Base-by-base conservation (phyloP, 108 stramenopile species). In the Parmales sp. region DNA sequence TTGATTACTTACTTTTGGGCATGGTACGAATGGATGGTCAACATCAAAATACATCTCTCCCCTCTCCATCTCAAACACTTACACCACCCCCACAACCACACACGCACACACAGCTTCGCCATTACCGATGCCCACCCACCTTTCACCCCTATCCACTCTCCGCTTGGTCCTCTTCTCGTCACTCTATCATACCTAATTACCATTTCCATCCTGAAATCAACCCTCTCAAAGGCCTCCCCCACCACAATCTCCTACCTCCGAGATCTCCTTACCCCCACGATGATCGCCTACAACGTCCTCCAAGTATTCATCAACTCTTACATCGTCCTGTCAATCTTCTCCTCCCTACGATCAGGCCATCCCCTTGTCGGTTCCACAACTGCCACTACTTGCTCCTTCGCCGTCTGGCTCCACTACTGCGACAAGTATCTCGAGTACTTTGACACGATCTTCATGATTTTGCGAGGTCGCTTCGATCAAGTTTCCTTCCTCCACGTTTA, bases 401-500 rank as follows among this genome's bases (percentile, higher is more conserved):
- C 95, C 37, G 79, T 99, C 26, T 99, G 92, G 90, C 82, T 99
- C 13, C 97, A 98, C 78, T 99, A 99, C 76, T 76, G 93, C 60
- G 87, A 93, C 72, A 99, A 99, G 84, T 88, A 91, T 69, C 75
- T 90, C 43, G 98, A 99, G 69, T 99, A 97, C 80, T 76, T 95
- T 37, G 98, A 99, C 77, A 99, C 98, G 0, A 76, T 94, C 64
- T 98, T 99, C 69, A 99, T 99, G 92, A 86, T 98, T 45, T 65
- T 94, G 51, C 72, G 89, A 67, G 89, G 89, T 25, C 82, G 81
- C 66, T 85, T 89, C 88, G 83, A 89, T 69, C 91, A 93, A 90
- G 93, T 99, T 31, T 90, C 91, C 5, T 98, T 99, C 76, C 88
- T 99, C 38, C 98, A 99, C 78, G 88, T 97, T 18, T 99, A 98